These are phyloP conservation scores for Phylloporus arenicola DNA, from an alignment of 768 basidiomycete species.

Conservation along the genomic window DNA sequence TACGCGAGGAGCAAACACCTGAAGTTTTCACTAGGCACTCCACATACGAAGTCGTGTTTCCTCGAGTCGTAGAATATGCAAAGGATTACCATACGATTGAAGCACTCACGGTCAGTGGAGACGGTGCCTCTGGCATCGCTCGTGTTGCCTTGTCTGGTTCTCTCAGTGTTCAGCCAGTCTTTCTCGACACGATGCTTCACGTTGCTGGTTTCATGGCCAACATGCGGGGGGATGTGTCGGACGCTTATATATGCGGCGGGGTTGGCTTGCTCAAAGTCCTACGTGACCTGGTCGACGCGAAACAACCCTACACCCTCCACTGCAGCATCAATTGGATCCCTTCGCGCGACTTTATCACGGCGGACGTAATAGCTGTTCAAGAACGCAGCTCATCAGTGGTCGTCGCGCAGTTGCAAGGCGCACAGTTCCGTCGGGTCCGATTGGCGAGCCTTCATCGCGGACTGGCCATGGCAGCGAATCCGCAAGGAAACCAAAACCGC, in stretches of 20 bases:
- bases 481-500: constrained; percentile 6
- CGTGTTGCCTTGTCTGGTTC: constrained; percentile 38
- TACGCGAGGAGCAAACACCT: constrained; percentile 17
- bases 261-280: constrained; percentile 47
- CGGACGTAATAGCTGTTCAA: constrained; percentile 49
- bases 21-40: constrained; percentile 54
- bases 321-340: constrained; percentile 42
- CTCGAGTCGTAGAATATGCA: constrained; percentile 62
- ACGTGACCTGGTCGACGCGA: constrained; percentile 36
- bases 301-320: constrained; percentile 45
- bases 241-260: constrained; percentile 60
- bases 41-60: constrained; percentile 62
- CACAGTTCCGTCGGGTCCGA: constrained; percentile 54
- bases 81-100: constrained; percentile 53
- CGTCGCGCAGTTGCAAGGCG: constrained; percentile 52
- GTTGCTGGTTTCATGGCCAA: constrained; percentile 69
- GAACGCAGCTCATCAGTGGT: constrained; percentile 34
- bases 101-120: constrained; percentile 44
- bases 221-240: constrained; percentile 41
- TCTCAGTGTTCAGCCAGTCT: constrained; percentile 49
- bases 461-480: constrained; percentile 34
- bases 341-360: constrained; percentile 41
- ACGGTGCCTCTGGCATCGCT: constrained; percentile 50
- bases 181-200: constrained; percentile 65
- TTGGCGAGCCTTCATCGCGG: constrained; percentile 45